phyloP scores from a whole-genome alignment of 2,329 filamentous ascomycete species.

The Exophiala phaeomuriformis region DNA sequence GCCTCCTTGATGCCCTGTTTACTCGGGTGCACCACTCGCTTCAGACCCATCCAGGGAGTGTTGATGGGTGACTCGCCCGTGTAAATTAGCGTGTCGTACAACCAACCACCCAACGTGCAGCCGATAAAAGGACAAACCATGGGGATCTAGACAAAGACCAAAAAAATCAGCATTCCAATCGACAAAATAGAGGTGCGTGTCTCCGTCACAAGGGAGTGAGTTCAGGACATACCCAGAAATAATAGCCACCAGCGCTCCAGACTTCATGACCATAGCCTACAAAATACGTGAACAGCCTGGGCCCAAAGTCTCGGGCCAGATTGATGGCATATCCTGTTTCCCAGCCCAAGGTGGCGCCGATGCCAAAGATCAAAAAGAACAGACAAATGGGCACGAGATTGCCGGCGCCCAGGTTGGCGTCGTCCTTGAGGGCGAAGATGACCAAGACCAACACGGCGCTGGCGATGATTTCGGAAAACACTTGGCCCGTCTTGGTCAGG shows the following conservation, averaged over 20 bases:
- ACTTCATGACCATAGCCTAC: constrained; percentile 56
- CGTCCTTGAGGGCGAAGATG: constrained; percentile 54
- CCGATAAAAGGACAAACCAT: constrained; percentile 60
- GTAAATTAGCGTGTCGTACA: constrained; percentile 57
- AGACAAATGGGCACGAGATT: constrained; percentile 49
- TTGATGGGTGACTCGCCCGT: constrained; percentile 60
- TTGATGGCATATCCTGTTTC: constrained; percentile 65
- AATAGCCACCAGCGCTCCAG: constrained; percentile 52
- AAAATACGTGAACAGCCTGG: constrained; percentile 54
- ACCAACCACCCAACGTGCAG: constrained; percentile 50
- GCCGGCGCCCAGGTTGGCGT: constrained; percentile 49
- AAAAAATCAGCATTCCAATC: neutral
- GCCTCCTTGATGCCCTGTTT: constrained; percentile 21
- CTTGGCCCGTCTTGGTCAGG: constrained; percentile 54
- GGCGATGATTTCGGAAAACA: constrained; percentile 59
- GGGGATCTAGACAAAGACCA: constrained; percentile 44
- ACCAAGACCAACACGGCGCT: constrained; percentile 56
- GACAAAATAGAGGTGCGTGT: neutral
- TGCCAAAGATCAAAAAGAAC: constrained; percentile 62
- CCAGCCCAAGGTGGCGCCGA: constrained; percentile 60
- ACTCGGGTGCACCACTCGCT: constrained; percentile 36
- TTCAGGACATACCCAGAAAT: constrained; percentile 51
- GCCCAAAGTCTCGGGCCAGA: constrained; percentile 58
- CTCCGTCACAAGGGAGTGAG: neutral
- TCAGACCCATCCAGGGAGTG: constrained; percentile 53